Conservation (phyloP, 2,329 filamentous ascomycete species). For the Periglandula ipomoeae region DNA sequence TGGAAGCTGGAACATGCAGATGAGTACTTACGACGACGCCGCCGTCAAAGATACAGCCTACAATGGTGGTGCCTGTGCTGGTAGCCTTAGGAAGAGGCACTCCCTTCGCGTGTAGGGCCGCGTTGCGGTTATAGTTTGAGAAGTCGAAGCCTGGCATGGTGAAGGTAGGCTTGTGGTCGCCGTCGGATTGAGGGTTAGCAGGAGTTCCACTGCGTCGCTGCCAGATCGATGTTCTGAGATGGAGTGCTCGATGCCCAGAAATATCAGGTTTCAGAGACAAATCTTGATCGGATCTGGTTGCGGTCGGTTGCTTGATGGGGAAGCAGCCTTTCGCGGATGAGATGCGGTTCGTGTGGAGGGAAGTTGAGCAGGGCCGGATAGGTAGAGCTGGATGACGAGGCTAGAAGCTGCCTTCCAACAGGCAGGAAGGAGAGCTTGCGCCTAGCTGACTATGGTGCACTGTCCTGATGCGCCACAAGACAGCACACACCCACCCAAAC, state of each 20-base stretch:
- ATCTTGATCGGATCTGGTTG: background rate
- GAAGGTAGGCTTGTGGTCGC: conserved; percentile 12
- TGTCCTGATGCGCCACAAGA: no score
- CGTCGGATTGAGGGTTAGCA: background rate
- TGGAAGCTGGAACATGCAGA: background rate
- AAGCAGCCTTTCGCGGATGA: background rate
- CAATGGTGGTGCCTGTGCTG: conserved; percentile 97
- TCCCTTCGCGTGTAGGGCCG: conserved; percentile 85
- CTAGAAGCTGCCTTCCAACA: conserved; percentile 38
- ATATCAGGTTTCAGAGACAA: no score
- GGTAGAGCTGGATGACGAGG: conserved; percentile 44
- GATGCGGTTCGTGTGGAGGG: conserved; percentile 12
- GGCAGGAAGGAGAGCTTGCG: conserved; percentile 5
- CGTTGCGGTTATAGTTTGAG: conserved; percentile 99
- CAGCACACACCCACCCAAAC: no score
- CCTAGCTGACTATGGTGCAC: no score
- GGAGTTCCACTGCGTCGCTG: background rate
- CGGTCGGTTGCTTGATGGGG: conserved; percentile 1
- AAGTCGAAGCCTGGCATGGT: conserved; percentile 98
- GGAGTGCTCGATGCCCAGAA: background rate
- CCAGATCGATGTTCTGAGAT: conserved; percentile 1
- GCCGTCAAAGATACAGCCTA: conserved; percentile 92
- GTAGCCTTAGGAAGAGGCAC: conserved; percentile 95
- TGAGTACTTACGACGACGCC: conserved; percentile 74
- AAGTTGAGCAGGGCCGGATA: conserved; percentile 1